These are phyloP conservation scores for Suillus placidus DNA, from an alignment of 768 basidiomycete genomes.

Conservation along the genomic window DNA sequence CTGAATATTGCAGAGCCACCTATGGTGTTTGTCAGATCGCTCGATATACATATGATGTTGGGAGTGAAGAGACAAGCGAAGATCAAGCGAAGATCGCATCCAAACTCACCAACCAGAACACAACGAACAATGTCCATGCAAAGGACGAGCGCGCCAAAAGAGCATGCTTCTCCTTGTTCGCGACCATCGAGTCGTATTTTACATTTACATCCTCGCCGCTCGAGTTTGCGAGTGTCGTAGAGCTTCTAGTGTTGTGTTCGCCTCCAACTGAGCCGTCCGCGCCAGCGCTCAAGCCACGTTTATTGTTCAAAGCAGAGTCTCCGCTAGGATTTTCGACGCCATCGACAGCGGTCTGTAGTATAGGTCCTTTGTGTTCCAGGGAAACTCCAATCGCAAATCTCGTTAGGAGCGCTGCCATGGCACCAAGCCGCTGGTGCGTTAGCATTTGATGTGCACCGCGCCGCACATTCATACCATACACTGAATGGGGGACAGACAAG, in stretches of 20 bases:
- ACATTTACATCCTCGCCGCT: constrained; percentile 11
- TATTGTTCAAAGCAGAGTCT: neutral
- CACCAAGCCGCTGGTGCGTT: constrained; percentile 59
- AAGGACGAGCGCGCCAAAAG: constrained; percentile 58
- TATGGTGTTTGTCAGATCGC: constrained; percentile 23
- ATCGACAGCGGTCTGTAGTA: neutral
- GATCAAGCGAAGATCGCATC: neutral
- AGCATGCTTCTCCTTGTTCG: constrained; percentile 53
- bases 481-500: constrained; percentile 17
- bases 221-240: constrained; percentile 16
- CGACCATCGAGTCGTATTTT: constrained; percentile 25
- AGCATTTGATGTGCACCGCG: constrained; percentile 30
- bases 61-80: neutral
- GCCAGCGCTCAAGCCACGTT: neutral
- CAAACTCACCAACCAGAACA: constrained; percentile 73
- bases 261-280: neutral
- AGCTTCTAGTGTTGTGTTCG: neutral
- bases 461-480: constrained; percentile 17
- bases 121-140: constrained; percentile 61
- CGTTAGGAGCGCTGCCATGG: constrained; percentile 59
- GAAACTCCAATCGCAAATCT: constrained; percentile 50
- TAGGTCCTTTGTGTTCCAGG: constrained; percentile 21
- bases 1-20: constrained; percentile 72
- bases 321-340: neutral
- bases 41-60: neutral